Base-by-base conservation (phyloP, 2,329 filamentous ascomycete species). In the Cladosporium sp. region DNA sequence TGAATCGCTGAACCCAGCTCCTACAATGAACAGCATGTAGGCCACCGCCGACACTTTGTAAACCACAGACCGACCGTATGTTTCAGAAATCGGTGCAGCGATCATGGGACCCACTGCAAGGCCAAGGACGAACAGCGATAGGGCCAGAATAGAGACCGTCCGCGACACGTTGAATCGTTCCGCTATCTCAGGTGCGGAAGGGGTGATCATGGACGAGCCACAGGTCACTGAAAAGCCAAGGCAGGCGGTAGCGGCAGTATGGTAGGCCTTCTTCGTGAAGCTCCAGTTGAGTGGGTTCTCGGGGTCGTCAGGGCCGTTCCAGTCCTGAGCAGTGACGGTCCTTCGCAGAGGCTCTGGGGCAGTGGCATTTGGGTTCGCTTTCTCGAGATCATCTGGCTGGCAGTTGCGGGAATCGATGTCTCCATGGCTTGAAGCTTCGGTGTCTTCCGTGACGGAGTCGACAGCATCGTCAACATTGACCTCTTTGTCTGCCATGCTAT, bases 31-130 rank as follows among this genome's bases (percentile, higher is more conserved):
- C 5, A 83, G 84, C 3, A 86, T 86, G 8, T 87, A 90, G 57
- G 86, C 83, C 5, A 84, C 87, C 65, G 91, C 83, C 57, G 86
- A 87, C 76, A 90, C 88, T 69, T 91, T 76, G 66, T 88, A 88
- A 74, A 93, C 91, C 26, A 90, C 75, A 37, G 86, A 82, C 31
- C 91, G 85, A 44, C 91, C 91, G 70, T 83, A 86, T 44, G 90
- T 80, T 78, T 94, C 91, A 1, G 88, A 91, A 5, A 93, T 79
- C 0, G 91, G 91, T 2, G 90, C 90, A 81, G 89, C 91, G 26
- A 93, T 80, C 0, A 86, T 85, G 1, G 91, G 90, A 0, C 90
- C 90, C 64, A 89, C 86, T 1, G 88, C 91, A 56, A 92, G 89
- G 1, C 78, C 78, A 8, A 89, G 75, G 6, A 87, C 83, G 73